Percentiles rank a stretch among this genome's conserved stretches.
Conservation (phyloP, 176 grass and related monocot species). For the Otatea glauca region DNA sequence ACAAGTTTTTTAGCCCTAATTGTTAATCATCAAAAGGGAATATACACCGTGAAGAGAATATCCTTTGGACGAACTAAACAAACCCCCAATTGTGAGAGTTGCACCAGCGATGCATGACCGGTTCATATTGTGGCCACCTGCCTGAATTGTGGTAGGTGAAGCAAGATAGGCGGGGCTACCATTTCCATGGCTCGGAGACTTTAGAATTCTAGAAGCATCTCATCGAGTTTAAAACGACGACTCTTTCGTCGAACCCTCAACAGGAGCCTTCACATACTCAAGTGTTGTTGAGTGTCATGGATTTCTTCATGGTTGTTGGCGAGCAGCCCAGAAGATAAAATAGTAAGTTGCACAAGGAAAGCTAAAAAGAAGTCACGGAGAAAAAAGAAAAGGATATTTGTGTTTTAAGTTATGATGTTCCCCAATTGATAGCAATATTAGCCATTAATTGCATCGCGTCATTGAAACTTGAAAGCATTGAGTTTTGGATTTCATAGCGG, state of each 20-base stretch:
- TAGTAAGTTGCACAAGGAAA: not conserved
- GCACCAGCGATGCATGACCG: not conserved
- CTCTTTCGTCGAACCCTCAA: not conserved
- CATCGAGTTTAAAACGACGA: not conserved
- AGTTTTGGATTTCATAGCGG: not conserved
- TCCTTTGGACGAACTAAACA: not conserved
- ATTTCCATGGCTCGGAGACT: not conserved
- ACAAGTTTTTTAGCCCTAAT: not conserved
- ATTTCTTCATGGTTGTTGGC: not conserved
- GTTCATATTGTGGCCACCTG: not conserved
- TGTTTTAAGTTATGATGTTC: not conserved
- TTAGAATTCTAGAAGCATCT: not conserved
- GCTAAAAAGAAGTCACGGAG: not conserved
- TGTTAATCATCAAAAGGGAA: not conserved
- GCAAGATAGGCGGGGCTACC: not conserved
- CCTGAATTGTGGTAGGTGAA: conserved; percentile 36
- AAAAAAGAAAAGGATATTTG: too few species aligned
- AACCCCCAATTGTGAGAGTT: not conserved
- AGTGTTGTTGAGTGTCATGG: not conserved
- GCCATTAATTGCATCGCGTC: too few species aligned
- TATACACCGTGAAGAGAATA: not conserved
- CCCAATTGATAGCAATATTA: too few species aligned
- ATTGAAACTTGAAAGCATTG: too few species aligned
- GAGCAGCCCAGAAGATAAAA: not conserved
- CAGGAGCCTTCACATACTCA: not conserved